Conservation (phyloP, 108 stramenopile genomes). For the Craspedostauros australis region DNA sequence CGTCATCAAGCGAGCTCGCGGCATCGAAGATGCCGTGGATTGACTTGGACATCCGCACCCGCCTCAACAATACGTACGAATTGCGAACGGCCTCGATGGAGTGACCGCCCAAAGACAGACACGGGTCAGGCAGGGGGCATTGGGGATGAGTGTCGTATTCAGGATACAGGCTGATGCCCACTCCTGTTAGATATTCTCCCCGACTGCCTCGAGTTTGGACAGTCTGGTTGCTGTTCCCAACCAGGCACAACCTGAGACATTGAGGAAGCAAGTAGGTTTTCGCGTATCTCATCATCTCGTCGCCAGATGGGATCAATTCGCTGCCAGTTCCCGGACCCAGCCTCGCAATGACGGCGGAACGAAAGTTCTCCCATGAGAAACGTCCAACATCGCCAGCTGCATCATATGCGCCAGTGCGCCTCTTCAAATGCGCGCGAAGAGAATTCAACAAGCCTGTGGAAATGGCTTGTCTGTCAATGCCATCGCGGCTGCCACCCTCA, state of each 20-base stretch:
- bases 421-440: slow-evolving; percentile 12
- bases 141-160: slow-evolving; percentile 31
- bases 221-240: slow-evolving; percentile 33
- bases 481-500: background rate
- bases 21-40: slow-evolving; percentile 45
- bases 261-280: slow-evolving; percentile 58
- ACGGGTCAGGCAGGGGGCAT: slow-evolving; percentile 70
- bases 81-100: slow-evolving; percentile 61
- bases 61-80: slow-evolving; percentile 60
- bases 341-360: slow-evolving; percentile 7
- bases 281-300: slow-evolving; percentile 36
- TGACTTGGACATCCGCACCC: slow-evolving; percentile 52
- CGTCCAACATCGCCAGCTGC: background rate
- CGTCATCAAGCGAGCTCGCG: slow-evolving; percentile 2
- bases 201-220: slow-evolving; percentile 40
- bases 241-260: slow-evolving; percentile 63
- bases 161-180: slow-evolving; percentile 33
- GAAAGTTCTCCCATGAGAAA: slow-evolving; percentile 8
- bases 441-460: slow-evolving; percentile 3
- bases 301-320: slow-evolving; percentile 7
- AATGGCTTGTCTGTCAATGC: background rate
- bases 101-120: slow-evolving; percentile 50
- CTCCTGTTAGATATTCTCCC: slow-evolving; percentile 39
- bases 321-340: slow-evolving; percentile 1
- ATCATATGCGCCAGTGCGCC: background rate